Base-by-base conservation (phyloP, 139 green algal species). In the Astrephomene gubernaculifera region DNA sequence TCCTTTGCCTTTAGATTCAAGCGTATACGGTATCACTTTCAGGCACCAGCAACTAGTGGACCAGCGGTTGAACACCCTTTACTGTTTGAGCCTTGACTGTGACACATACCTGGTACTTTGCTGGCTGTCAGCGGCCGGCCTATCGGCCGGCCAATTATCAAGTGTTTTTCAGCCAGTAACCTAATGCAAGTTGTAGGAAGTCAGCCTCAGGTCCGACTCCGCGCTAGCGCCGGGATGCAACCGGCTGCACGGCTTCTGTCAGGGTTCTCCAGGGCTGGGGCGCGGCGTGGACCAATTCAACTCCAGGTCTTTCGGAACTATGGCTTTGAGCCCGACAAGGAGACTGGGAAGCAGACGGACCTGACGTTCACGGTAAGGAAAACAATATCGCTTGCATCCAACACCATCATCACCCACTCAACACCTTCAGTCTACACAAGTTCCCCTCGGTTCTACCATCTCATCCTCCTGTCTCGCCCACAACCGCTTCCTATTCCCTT, bases 341-440 rank as follows among this genome's bases (percentile, higher is more conserved):
- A 10, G 39, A 61, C 10, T 43, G 29, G 19, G 70, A 61, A 63
- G 49, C 1, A 14, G 36, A 29, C 24, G 6, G 61, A 81, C 12
- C 33, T 81, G 31, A 69, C 52, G 1, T 81, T 81, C 54, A 81
- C 72, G 72, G 72, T 81, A n/a, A n/a, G n/a, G n/a, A n/a, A 12
- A 57, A 25, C 49, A 17, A 12, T 57, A 57, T 25, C 49, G 49
- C 49, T 57, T 25, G 49, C 49, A 12, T 57, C 49, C 49, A 12
- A 57, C 49, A 57, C 49, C 17, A 25, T 57, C 49, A 25, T 57
- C 12, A 57, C 17, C 17, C 17, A 25, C 61, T 41, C n/a, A n/a
- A n/a, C n/a, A n/a, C n/a, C n/a, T 8, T 17, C 29, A n/a, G 17
- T 29, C 5, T 4, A 8, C 61, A 19, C 29, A 21, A 4, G 6